Percentiles rank a stretch among this genome's conserved stretches.
Evolutionary conservation across 805 yeast genomes (phyloP).

Genomic region (Metschnikowia arizonensis): DNA sequence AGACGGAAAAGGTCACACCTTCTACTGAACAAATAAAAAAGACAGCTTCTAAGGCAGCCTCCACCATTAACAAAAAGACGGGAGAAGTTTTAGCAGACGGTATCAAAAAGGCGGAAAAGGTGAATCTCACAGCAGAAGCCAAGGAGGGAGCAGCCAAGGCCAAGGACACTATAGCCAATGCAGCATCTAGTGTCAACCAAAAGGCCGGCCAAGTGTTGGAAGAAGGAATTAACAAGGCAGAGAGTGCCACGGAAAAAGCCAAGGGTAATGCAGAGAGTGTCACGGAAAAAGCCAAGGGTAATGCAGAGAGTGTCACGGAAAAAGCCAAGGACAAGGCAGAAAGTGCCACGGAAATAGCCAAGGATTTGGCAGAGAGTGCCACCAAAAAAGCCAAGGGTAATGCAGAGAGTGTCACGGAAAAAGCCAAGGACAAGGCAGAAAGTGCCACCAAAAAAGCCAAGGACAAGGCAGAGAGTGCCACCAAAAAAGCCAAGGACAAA

Average conservation of each 20-base stretch:
- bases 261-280: conserved; percentile 12
- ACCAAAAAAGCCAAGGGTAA: conserved; percentile 11
- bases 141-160: conserved; percentile 7
- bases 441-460: conserved; percentile 7
- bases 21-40: conserved; percentile 20
- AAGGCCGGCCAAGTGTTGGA: conserved; percentile 33
- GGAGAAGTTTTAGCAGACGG: conserved; percentile 34
- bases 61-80: conserved; percentile 26
- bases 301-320: conserved; percentile 12
- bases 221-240: conserved; percentile 28
- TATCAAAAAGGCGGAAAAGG: conserved; percentile 23
- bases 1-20: conserved; percentile 26
- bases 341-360: conserved; percentile 10
- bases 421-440: conserved; percentile 19
- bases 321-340: conserved; percentile 13
- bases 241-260: conserved; percentile 14
- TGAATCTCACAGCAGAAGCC: conserved; percentile 10
- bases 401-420: conserved; percentile 17
- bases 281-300: conserved; percentile 13
- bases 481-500: neutral
- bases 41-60: conserved; percentile 20
- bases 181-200: conserved; percentile 10
- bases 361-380: conserved; percentile 11
- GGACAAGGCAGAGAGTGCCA: neutral
- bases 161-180: conserved; percentile 2